Percentiles rank a stretch among this genome's conserved stretches.
Evolutionary conservation across 495 filamentous ascomycete genomes (phyloP).

Genomic region (Penicillium ucsense): DNA sequence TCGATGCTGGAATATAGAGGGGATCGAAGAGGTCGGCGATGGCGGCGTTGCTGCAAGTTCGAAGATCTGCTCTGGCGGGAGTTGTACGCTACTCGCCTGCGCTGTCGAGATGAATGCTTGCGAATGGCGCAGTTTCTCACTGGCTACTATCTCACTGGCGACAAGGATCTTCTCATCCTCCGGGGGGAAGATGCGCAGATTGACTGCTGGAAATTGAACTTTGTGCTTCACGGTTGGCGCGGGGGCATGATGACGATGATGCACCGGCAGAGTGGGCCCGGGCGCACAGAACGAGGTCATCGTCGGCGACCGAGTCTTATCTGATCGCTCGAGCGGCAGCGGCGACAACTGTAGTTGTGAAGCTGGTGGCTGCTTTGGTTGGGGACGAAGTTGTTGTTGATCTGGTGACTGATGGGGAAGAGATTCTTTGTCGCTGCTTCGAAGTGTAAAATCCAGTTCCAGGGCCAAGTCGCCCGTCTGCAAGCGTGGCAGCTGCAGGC

Average conservation of each 20-base stretch:
- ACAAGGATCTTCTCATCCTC: conserved; percentile 19
- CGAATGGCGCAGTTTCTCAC: conserved; percentile 8
- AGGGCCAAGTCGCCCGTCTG: conserved; percentile 20
- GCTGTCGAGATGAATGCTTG: conserved; percentile 10
- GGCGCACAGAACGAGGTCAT: neutral
- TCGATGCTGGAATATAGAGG: neutral
- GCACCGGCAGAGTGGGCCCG: neutral
- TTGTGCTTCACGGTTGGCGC: neutral
- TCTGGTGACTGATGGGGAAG: conserved; percentile 3
- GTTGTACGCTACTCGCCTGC: conserved; percentile 12
- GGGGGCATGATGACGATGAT: neutral
- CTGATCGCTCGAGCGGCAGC: neutral
- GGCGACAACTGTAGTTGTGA: neutral
- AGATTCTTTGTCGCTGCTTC: neutral
- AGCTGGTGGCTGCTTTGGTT: neutral
- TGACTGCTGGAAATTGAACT: neutral
- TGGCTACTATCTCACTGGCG: conserved; percentile 8
- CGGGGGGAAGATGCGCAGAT: neutral
- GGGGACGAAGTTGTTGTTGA: neutral
- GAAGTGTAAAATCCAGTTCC: neutral
- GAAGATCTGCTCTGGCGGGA: conserved; percentile 20
- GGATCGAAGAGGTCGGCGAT: conserved; percentile 10
- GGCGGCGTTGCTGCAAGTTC: conserved; percentile 29
- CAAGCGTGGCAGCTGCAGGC: conserved; percentile 27
- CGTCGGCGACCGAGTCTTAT: neutral